Percentiles rank a stretch among this genome's conserved stretches.
phyloP scores from a whole-genome alignment of 1,284 basidiomycete genomes.

The Inonotus obliquus region DNA sequence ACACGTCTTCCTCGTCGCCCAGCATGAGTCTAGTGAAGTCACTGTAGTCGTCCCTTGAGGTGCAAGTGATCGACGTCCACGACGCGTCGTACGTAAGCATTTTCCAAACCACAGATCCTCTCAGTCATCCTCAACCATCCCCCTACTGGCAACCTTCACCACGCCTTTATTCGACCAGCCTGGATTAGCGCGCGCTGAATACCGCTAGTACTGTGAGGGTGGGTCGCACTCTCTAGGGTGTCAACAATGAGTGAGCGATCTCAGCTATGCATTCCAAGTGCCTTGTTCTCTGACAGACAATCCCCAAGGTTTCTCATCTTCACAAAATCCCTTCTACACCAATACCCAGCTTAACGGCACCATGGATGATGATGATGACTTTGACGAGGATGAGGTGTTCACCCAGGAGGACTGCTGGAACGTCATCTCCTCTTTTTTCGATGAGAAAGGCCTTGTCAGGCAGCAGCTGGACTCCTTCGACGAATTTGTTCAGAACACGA shows the following conservation, averaged over 20 bases:
- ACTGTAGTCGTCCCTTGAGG: too few relatives aligned
- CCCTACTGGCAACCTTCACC: slow-evolving; percentile 5
- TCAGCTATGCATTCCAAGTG: not conserved
- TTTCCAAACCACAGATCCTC: not conserved
- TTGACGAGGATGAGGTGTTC: slow-evolving; percentile 69
- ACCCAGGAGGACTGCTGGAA: slow-evolving; percentile 95
- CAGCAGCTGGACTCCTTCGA: slow-evolving; percentile 99
- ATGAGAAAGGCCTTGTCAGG: slow-evolving; percentile 94
- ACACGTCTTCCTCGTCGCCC: slow-evolving; percentile 79
- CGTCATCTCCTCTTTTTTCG: slow-evolving; percentile 94
- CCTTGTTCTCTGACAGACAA: slow-evolving; percentile 5
- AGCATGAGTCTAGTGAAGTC: slow-evolving; percentile 45
- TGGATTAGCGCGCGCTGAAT: not conserved
- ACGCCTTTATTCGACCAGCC: not conserved
- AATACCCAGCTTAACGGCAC: slow-evolving; percentile 40
- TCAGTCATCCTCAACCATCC: not conserved
- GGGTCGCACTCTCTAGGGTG: not conserved
- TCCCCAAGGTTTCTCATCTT: slow-evolving; percentile 7
- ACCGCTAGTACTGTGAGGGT: not conserved
- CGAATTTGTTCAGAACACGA: slow-evolving; percentile 99
- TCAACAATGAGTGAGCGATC: slow-evolving; percentile 8
- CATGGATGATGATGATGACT: slow-evolving; percentile 50
- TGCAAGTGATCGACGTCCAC: not conserved
- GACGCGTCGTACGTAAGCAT: not conserved
- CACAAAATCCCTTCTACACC: slow-evolving; percentile 8